phyloP scores from a whole-genome alignment of 805 yeast species.

The Maudiozyma bulderi region DNA sequence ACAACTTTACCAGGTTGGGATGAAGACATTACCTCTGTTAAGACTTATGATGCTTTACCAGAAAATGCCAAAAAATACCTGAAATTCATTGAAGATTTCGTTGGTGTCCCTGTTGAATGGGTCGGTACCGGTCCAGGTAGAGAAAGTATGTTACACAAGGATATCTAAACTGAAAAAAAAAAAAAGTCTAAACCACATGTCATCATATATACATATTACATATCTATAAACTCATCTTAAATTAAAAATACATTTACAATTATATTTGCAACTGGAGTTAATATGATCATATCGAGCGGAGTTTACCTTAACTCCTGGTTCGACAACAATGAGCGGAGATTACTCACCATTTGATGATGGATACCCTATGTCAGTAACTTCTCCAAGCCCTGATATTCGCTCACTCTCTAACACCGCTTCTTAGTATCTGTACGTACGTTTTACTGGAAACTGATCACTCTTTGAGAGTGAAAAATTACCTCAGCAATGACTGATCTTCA shows the following conservation, averaged over 20 bases:
- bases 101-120: slow-evolving; percentile 85
- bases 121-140: slow-evolving; percentile 98
- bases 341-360: no score
- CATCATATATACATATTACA: neutral
- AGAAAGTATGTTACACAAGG: slow-evolving; percentile 75
- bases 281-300: no score
- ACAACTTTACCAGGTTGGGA: slow-evolving; percentile 94
- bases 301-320: no score
- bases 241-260: no score
- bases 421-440: no score
- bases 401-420: no score
- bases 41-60: slow-evolving; percentile 70
- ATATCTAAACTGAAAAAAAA: slow-evolving; percentile 2
- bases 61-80: slow-evolving; percentile 78
- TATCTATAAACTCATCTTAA: neutral
- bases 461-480: no score
- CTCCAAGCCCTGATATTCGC: no score
- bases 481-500: no score
- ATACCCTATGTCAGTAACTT: no score
- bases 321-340: no score
- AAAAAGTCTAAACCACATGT: neutral
- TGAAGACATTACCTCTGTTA: slow-evolving; percentile 63
- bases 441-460: no score
- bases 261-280: neutral
- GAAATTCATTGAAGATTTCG: slow-evolving; percentile 73